phyloP scores from a whole-genome alignment of 768 basidiomycete genomes.

The Leccinum obscurum region DNA sequence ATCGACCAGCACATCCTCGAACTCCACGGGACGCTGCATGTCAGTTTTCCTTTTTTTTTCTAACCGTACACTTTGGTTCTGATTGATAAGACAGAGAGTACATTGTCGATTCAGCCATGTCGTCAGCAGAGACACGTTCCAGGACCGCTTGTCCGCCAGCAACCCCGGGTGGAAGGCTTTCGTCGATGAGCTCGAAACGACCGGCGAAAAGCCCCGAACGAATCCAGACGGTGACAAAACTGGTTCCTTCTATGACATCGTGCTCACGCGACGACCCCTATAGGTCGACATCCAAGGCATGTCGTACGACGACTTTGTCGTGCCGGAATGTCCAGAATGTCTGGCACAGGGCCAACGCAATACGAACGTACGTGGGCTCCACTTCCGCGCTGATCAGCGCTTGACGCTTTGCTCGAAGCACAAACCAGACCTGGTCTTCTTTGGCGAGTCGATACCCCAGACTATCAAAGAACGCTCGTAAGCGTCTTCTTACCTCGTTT shows the following conservation, averaged over 20 bases:
- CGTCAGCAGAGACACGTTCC: conserved; percentile 67
- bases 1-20: conserved; percentile 60
- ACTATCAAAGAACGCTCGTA: conserved; percentile 72
- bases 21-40: conserved; percentile 87
- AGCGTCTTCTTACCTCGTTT: conserved; percentile 22
- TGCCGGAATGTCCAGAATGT: conserved; percentile 79
- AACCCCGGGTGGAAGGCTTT: conserved; percentile 83
- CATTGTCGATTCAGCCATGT: conserved; percentile 74
- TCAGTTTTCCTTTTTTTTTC: conserved; percentile 32
- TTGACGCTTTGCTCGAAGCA: conserved; percentile 41
- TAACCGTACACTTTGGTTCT: not conserved
- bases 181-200: conserved; percentile 60
- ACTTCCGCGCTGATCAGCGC: not conserved
- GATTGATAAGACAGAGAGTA: conserved; percentile 47
- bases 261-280: not conserved
- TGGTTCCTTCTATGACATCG: not conserved
- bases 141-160: conserved; percentile 63
- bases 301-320: conserved; percentile 72
- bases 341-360: conserved; percentile 54
- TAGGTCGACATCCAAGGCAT: conserved; percentile 83
- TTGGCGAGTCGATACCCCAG: conserved; percentile 82
- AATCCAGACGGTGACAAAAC: conserved; percentile 86
- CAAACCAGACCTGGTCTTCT: conserved; percentile 85
- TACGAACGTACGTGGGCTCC: conserved; percentile 51
- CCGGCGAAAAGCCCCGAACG: conserved; percentile 63